Base-by-base conservation (phyloP, 768 basidiomycete species). In the Pisolithus sp. region DNA sequence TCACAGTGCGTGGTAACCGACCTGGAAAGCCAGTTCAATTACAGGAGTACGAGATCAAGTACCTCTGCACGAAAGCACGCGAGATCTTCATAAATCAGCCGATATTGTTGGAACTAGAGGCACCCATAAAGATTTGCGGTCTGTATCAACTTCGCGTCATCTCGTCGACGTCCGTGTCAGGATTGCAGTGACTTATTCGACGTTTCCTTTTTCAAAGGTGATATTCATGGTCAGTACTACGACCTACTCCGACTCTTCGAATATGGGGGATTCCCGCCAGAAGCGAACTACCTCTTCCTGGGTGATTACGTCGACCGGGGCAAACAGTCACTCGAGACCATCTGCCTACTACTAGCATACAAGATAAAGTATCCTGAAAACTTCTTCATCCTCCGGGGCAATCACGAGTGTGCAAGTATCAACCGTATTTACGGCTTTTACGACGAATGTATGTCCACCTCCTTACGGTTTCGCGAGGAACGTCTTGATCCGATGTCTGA, bases 361-460 rank as follows among this genome's bases (percentile, higher is more conserved):
- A 99, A 99, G 82, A 95, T 95, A 80, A 99, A 98, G 80, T 99
- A 97, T 78, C 95, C 95, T 48, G 95, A 99, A 82, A 99, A 99
- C 79, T 99, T 99, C 77, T 99, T 99, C 77, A 94, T 99, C 70
- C 81, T 99, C 56, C 79, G 95, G 63, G 95, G 95, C 61, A 99
- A 99, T 75, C 95, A 99, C 72, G 95, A 99, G 73, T 96, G 95
- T 68, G 95, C 95, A 58, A 93, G 91, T 71, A 98, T 99, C 76
- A 99, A 98, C 78, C 80, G 95, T 70, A 98, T 99, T 73, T 99
- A 99, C 72, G 95, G 95, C 52, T 99, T 99, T 75, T 99, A 99
- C 73, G 95, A 99, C 69, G 95, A 99, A 81, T 98, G 95, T 95
- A 63, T 62, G 91, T 81, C 24, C 3, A 8, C 39, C 8, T 24